phyloP scores from a whole-genome alignment of 805 yeast species.

The Blastobotrys parvus region DNA sequence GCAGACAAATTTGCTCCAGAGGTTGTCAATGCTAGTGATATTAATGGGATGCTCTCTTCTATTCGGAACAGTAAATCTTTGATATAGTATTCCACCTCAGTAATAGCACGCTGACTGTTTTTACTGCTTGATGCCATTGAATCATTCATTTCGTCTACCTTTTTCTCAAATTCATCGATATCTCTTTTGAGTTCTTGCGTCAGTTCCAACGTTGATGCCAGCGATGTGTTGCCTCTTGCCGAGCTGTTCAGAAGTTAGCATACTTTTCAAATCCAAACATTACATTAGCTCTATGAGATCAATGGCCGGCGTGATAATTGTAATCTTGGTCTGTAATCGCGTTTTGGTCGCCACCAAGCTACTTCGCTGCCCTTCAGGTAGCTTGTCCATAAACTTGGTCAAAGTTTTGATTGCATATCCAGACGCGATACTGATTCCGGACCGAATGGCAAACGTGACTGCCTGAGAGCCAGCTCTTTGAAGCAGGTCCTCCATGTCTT shows the following conservation, averaged over 20 bases:
- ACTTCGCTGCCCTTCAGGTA: conserved; percentile 48
- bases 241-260: conserved; percentile 6
- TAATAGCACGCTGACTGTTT: conserved; percentile 30
- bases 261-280: background rate
- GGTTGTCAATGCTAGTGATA: conserved; percentile 57
- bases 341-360: conserved; percentile 35
- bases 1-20: conserved; percentile 56
- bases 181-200: conserved; percentile 49
- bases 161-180: conserved; percentile 45
- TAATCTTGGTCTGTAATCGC: conserved; percentile 48
- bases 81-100: conserved; percentile 43
- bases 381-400: conserved; percentile 40
- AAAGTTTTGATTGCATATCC: conserved; percentile 63
- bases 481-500: conserved; percentile 6
- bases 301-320: conserved; percentile 55
- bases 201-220: conserved; percentile 46
- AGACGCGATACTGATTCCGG: conserved; percentile 68
- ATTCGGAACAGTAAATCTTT: conserved; percentile 41
- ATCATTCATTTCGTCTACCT: conserved; percentile 35
- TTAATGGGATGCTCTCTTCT: conserved; percentile 60
- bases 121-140: conserved; percentile 8
- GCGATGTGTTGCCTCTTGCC: conserved; percentile 23
- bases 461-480: conserved; percentile 60
- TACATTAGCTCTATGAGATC: conserved; percentile 52
- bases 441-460: conserved; percentile 69